Percentiles rank a stretch among this genome's conserved stretches.
phyloP scores from a whole-genome alignment of 345 rosid genomes.

The Physaria fendleri region DNA sequence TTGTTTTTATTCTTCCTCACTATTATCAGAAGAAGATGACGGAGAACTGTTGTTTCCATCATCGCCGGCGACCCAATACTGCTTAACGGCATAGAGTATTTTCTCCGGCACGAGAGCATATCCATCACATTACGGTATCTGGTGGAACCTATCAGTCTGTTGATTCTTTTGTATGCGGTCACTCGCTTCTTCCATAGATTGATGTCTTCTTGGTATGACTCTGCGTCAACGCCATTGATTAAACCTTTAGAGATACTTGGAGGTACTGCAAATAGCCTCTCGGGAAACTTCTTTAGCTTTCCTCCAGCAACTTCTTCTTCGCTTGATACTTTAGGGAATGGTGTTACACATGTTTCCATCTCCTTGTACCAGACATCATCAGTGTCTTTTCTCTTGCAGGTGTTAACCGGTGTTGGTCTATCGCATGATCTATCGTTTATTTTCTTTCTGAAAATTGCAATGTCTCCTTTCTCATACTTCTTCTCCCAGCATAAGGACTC shows the following conservation, averaged over 20 bases:
- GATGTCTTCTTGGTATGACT: slow-evolving; percentile 42
- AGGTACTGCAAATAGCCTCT: slow-evolving; percentile 50
- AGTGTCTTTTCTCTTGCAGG: slow-evolving; percentile 36
- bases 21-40: slow-evolving; percentile 17
- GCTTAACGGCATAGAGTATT: slow-evolving; percentile 49
- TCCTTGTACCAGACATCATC: slow-evolving; percentile 68
- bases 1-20: slow-evolving; percentile 18
- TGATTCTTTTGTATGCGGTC: slow-evolving; percentile 48
- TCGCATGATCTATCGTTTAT: slow-evolving; percentile 39
- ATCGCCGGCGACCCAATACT: slow-evolving; percentile 52
- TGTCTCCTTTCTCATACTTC: slow-evolving; percentile 58
- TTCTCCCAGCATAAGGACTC: slow-evolving; percentile 69
- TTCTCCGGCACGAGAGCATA: slow-evolving; percentile 55
- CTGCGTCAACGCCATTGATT: slow-evolving; percentile 37
- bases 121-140: too few species aligned
- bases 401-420: slow-evolving; percentile 27
- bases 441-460: slow-evolving; percentile 60
- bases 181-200: slow-evolving; percentile 54
- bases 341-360: slow-evolving; percentile 63
- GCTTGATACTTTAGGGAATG: slow-evolving; percentile 43
- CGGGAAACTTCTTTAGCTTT: slow-evolving; percentile 48
- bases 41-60: slow-evolving; percentile 43
- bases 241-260: slow-evolving; percentile 49
- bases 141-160: slow-evolving; percentile 45
- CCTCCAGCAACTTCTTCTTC: slow-evolving; percentile 38